phyloP scores from a whole-genome alignment of 768 basidiomycete genomes.

The Crucibulum laeve region DNA sequence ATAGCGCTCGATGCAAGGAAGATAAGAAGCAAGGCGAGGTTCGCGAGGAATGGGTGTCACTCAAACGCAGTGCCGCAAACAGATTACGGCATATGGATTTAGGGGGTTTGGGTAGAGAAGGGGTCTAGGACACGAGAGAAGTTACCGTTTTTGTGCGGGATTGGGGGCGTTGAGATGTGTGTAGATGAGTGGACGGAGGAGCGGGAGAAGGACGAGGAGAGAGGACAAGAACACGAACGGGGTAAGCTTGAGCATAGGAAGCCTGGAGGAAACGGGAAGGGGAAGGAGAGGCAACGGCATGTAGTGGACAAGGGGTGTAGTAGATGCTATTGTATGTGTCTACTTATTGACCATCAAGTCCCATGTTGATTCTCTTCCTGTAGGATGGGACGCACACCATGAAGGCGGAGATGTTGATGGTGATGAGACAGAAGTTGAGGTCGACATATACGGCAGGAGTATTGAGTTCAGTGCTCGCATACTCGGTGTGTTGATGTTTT shows the following conservation, averaged over 20 bases:
- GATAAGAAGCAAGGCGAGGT: constrained; percentile 59
- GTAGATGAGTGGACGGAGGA: constrained; percentile 4
- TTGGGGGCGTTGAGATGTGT: constrained; percentile 58
- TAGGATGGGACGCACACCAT: not conserved
- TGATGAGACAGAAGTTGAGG: too few relatives aligned
- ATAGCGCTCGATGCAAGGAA: constrained; percentile 78
- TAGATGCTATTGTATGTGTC: constrained; percentile 2
- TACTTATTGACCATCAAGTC: not conserved
- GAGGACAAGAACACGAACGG: too few relatives aligned
- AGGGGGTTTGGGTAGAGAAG: constrained; percentile 51
- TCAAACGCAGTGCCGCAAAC: constrained; percentile 64
- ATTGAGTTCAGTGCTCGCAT: too few relatives aligned
- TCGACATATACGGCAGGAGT: too few relatives aligned
- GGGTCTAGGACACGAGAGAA: constrained; percentile 62
- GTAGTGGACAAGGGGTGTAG: constrained; percentile 17
- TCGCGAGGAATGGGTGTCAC: constrained; percentile 60
- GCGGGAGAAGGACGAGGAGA: not conserved
- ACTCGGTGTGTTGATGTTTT: too few relatives aligned
- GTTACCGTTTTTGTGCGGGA: constrained; percentile 52
- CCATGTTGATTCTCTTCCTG: not conserved
- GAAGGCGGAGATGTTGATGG: too few relatives aligned
- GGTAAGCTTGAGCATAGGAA: not conserved
- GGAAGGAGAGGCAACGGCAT: constrained; percentile 10
- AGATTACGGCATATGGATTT: constrained; percentile 37
- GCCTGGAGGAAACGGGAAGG: constrained; percentile 5